Evolutionary conservation across 352 stramenopile species (phyloP).

Genomic region (Phytophthora litchii): DNA sequence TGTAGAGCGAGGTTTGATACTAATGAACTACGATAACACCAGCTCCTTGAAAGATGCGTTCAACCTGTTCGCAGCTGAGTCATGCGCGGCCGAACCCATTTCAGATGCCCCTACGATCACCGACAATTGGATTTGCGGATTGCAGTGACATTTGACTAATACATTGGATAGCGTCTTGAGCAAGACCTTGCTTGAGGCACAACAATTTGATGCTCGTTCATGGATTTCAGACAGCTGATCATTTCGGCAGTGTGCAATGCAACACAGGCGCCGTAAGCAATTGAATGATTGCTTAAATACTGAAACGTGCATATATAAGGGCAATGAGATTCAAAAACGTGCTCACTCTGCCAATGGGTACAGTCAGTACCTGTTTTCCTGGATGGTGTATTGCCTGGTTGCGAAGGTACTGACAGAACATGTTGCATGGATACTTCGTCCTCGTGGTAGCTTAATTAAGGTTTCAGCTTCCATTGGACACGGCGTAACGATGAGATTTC

Average conservation of each 20-base stretch:
- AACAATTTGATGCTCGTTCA: background rate
- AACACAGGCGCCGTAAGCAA: constrained; percentile 13
- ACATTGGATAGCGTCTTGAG: too few species aligned
- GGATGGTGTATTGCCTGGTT: constrained; percentile 12
- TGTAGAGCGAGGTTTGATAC: too few species aligned
- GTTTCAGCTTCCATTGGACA: background rate
- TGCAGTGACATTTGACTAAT: constrained; percentile 11
- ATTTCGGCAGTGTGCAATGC: background rate
- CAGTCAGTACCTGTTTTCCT: too few species aligned
- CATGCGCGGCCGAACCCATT: constrained; percentile 11
- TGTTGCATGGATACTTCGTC: background rate
- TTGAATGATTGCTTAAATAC: constrained; percentile 5
- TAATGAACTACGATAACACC: background rate
- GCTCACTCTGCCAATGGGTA: too few species aligned
- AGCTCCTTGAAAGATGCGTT: background rate
- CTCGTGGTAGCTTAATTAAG: background rate
- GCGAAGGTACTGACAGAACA: constrained; percentile 6
- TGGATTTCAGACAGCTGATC: background rate
- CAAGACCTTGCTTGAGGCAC: too few species aligned
- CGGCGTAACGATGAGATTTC: background rate
- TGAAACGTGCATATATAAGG: constrained; percentile 1
- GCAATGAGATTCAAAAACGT: too few species aligned
- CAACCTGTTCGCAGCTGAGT: constrained; percentile 20
- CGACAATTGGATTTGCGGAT: constrained; percentile 29
- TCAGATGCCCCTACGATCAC: constrained; percentile 21